These are phyloP conservation scores for Aspergillus sp. DNA, from an alignment of 2,329 filamentous ascomycete genomes.

Conservation along the genomic window DNA sequence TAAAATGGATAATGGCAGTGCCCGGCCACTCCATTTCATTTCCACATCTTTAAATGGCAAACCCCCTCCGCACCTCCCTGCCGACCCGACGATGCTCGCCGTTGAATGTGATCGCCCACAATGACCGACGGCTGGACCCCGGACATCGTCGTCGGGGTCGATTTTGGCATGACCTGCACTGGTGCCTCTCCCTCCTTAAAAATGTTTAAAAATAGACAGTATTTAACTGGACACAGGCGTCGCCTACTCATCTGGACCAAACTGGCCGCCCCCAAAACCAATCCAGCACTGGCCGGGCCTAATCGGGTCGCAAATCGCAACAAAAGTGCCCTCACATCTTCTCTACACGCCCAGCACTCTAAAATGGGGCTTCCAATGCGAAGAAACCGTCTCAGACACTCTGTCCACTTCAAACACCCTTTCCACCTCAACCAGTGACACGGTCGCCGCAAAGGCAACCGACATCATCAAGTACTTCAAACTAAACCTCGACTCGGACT, in stretches of 20 bases:
- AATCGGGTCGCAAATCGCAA: constrained; percentile 29
- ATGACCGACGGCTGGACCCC: constrained; percentile 19
- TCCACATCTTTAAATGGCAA: neutral
- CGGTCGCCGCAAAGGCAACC: neutral
- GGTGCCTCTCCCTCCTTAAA: neutral
- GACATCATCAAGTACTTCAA: constrained; percentile 40
- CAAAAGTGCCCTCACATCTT: constrained; percentile 35
- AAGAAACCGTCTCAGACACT: constrained; percentile 27
- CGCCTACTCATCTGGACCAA: constrained; percentile 36
- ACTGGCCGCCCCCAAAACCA: constrained; percentile 33
- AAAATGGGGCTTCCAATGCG: constrained; percentile 38
- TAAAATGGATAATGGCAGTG: neutral
- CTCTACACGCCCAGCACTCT: constrained; percentile 21
- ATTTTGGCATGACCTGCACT: constrained; percentile 32
- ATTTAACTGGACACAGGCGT: constrained; percentile 23
- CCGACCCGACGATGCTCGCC: neutral
- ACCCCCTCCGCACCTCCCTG: too few species aligned
- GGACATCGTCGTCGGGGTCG: constrained; percentile 27
- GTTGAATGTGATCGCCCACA: neutral
- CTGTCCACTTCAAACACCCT: too few species aligned
- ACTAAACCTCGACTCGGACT: constrained; percentile 33
- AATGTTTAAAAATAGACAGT: too few species aligned
- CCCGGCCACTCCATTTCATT: neutral
- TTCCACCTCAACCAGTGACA: too few species aligned
- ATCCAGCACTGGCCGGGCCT: constrained; percentile 38